Percentiles rank a stretch among this genome's conserved stretches.
phyloP scores from a whole-genome alignment of 345 rosid genomes.

The Clarkia xantiana region DNA sequence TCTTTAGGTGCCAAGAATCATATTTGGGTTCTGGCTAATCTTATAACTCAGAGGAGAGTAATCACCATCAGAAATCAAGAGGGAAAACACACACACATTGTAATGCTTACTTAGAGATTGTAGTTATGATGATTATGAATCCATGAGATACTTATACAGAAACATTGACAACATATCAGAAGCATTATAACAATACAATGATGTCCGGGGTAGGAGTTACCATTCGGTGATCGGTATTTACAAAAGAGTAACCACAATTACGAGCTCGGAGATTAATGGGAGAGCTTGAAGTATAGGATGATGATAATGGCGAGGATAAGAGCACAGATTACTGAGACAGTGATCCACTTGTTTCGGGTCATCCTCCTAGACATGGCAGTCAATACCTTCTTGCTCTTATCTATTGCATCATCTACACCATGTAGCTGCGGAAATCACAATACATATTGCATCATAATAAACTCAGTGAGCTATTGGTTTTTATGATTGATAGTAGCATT shows the following conservation, averaged over 20 bases:
- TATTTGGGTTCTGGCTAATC: too few relatives aligned
- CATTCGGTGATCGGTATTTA: neutral
- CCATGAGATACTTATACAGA: too few relatives aligned
- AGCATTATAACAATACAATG: too few relatives aligned
- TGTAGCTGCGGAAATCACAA: slow-evolving; percentile 36
- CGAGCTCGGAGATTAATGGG: slow-evolving; percentile 6
- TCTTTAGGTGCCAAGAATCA: too few relatives aligned
- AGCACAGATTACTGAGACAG: slow-evolving; percentile 41
- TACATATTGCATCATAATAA: neutral
- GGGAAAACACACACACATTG: too few relatives aligned
- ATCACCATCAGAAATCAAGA: too few relatives aligned
- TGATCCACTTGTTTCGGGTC: slow-evolving; percentile 66
- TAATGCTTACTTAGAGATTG: too few relatives aligned
- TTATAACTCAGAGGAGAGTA: too few relatives aligned
- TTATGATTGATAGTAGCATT: too few relatives aligned
- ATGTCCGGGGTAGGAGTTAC: neutral
- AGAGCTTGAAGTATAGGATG: slow-evolving; percentile 48
- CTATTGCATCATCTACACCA: slow-evolving; percentile 76
- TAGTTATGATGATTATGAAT: too few relatives aligned
- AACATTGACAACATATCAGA: too few relatives aligned
- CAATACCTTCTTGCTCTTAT: slow-evolving; percentile 70
- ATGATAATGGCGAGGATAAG: slow-evolving; percentile 50
- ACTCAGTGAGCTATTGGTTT: too few relatives aligned
- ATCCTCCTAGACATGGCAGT: slow-evolving; percentile 63
- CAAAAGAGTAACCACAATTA: neutral